Evolutionary conservation across 192 early-diverging fungal species (phyloP).

Genomic region (Gaertneriomyces sp.): DNA sequence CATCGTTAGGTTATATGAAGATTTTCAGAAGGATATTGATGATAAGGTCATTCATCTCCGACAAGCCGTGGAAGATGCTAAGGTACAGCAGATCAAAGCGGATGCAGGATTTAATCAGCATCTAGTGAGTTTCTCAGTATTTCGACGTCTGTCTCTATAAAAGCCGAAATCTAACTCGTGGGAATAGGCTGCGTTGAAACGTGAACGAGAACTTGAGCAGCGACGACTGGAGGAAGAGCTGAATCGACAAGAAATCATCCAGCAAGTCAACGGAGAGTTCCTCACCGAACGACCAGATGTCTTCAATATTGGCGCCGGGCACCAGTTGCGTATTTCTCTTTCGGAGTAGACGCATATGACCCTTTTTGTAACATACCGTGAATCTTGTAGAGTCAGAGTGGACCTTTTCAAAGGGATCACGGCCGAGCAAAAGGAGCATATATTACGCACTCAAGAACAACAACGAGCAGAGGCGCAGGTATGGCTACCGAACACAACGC

Average conservation of each 20-base stretch:
- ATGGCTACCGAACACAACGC: background rate
- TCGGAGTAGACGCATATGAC: too few relatives aligned
- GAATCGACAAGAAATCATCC: constrained; percentile 42
- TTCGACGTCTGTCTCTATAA: background rate
- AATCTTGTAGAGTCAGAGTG: constrained; percentile 42
- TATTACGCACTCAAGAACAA: constrained; percentile 40
- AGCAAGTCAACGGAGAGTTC: constrained; percentile 47
- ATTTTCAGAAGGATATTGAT: constrained; percentile 38
- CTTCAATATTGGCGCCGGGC: constrained; percentile 48
- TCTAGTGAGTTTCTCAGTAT: constrained; percentile 28
- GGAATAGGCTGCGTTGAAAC: constrained; percentile 40
- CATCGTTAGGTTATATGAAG: constrained; percentile 32
- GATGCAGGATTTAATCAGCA: constrained; percentile 44
- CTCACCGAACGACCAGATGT: constrained; percentile 52
- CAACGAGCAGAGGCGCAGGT: constrained; percentile 51
- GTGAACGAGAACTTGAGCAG: constrained; percentile 34
- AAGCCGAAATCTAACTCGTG: background rate
- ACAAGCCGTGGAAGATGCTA: constrained; percentile 34
- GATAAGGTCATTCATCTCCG: constrained; percentile 39
- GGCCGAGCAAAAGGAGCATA: constrained; percentile 38
- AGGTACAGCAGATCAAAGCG: constrained; percentile 24
- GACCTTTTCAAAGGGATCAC: constrained; percentile 61
- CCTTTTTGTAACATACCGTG: background rate
- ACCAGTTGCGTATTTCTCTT: constrained; percentile 35
- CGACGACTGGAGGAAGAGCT: constrained; percentile 31